Conservation (phyloP, 2,329 filamentous ascomycete species). For the Botrytis sinoallii region DNA sequence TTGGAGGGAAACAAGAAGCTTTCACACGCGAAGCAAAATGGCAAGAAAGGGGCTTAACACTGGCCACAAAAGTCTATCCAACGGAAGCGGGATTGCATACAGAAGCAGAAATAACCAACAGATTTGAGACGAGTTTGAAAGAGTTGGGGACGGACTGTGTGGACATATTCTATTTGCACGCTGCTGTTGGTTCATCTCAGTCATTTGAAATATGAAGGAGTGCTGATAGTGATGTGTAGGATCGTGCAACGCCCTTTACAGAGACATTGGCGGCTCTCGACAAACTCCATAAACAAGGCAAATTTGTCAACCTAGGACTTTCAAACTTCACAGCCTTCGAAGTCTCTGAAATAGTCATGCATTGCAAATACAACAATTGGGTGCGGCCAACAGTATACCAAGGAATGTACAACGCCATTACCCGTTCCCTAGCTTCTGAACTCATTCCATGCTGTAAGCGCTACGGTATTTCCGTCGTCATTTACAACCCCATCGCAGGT, state of each 20-base stretch:
- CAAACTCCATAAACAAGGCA: constrained; percentile 76
- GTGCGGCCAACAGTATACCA: constrained; percentile 70
- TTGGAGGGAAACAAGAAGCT: constrained; percentile 70
- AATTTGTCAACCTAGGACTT: constrained; percentile 76
- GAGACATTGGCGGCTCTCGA: constrained; percentile 77
- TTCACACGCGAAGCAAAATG: constrained; percentile 73
- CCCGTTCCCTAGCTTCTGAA: constrained; percentile 71
- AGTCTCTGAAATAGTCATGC: constrained; percentile 79
- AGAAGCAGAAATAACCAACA: constrained; percentile 59
- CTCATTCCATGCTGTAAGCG: constrained; percentile 69
- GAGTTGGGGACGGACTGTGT: constrained; percentile 71
- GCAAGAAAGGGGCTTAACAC: constrained; percentile 72
- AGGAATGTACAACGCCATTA: constrained; percentile 82
- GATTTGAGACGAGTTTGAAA: constrained; percentile 64
- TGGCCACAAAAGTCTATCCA: constrained; percentile 81
- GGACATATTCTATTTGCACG: constrained; percentile 78
- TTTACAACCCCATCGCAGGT: constrained; percentile 80
- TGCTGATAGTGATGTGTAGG: constrained; percentile 32
- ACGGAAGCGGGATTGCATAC: constrained; percentile 56
- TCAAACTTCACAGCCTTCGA: constrained; percentile 86
- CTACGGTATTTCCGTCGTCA: constrained; percentile 74
- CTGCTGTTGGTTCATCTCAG: constrained; percentile 42
- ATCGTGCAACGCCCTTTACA: constrained; percentile 68
- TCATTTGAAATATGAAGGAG: not conserved
- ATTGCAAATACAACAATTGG: constrained; percentile 76